Evolutionary conservation across 75 land plant species (phyloP).

Genomic region (Pinus taeda): DNA sequence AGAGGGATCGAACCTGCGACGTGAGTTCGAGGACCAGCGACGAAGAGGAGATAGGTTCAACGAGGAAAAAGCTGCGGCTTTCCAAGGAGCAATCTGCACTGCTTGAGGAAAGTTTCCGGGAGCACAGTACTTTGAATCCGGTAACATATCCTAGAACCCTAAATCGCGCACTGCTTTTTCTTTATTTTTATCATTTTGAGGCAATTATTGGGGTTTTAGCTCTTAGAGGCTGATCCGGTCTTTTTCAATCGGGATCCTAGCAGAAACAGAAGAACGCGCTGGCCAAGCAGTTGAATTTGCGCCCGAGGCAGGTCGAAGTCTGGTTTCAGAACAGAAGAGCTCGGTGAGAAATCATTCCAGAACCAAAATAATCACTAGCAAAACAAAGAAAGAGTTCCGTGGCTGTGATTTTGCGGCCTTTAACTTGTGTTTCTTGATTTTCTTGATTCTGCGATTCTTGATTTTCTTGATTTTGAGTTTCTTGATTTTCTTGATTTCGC

Average conservation of each 20-base stretch:
- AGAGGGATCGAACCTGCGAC: constrained; percentile 25
- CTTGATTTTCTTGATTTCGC: not conserved
- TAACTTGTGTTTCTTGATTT: no score
- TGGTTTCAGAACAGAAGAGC: constrained; percentile 99
- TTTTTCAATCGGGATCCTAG: not conserved
- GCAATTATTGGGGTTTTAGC: not conserved
- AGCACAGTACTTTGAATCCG: constrained; percentile 49
- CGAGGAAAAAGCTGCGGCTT: constrained; percentile 50
- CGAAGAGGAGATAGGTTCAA: constrained; percentile 42
- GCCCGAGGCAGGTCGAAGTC: constrained; percentile 93
- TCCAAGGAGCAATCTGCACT: constrained; percentile 56
- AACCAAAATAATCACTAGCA: no score
- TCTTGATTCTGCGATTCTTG: not conserved
- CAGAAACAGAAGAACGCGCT: constrained; percentile 92
- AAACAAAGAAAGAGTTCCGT: no score
- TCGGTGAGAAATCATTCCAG: constrained; percentile 29
- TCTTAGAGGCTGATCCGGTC: constrained; percentile 1
- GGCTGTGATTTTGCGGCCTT: no score
- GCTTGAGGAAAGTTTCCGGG: constrained; percentile 52
- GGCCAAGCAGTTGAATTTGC: constrained; percentile 85
- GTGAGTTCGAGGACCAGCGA: constrained; percentile 32
- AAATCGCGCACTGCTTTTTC: not conserved
- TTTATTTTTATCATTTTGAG: not conserved
- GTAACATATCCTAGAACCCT: constrained; percentile 15
- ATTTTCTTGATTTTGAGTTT: no score